phyloP scores from a whole-genome alignment of 2,329 filamentous ascomycete genomes.

The Magnaporthiopsis incrustans region DNA sequence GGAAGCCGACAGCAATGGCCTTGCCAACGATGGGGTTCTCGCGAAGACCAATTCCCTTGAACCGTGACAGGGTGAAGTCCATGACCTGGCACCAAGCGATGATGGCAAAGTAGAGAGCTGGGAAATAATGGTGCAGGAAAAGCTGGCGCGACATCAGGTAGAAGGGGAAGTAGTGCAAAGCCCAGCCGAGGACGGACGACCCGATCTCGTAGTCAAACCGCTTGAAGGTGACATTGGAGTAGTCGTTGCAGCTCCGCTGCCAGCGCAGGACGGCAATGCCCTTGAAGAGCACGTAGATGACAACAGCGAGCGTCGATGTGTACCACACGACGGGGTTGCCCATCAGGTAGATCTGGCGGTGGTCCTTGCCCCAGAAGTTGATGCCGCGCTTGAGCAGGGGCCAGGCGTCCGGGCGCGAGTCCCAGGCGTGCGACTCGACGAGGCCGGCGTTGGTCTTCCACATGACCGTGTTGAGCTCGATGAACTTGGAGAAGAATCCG shows the following conservation, averaged over 20 bases:
- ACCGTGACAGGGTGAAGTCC: conserved; percentile 73
- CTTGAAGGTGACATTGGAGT: conserved; percentile 75
- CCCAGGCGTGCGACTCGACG: conserved; percentile 95
- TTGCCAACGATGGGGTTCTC: conserved; percentile 68
- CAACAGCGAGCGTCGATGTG: conserved; percentile 71
- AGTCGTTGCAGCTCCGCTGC: conserved; percentile 90
- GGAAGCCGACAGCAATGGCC: conserved; percentile 62
- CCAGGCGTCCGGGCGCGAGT: conserved; percentile 90
- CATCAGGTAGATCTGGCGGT: conserved; percentile 92
- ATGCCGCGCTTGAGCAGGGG: conserved; percentile 87
- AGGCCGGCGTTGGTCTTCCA: conserved; percentile 97
- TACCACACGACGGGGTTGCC: conserved; percentile 96
- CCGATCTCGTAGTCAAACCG: conserved; percentile 97
- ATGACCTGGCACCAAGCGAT: conserved; percentile 82
- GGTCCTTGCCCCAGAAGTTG: conserved; percentile 96
- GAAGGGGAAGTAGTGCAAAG: conserved; percentile 98
- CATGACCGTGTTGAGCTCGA: conserved; percentile 96
- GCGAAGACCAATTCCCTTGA: conserved; percentile 59
- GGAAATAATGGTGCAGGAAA: conserved; percentile 98
- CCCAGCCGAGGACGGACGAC: conserved; percentile 84
- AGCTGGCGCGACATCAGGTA: conserved; percentile 97
- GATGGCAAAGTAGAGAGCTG: conserved; percentile 90
- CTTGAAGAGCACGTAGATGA: conserved; percentile 76
- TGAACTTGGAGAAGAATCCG: conserved; percentile 96
- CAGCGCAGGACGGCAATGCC: conserved; percentile 79